Evolutionary conservation across 2,329 filamentous ascomycete species (phyloP).

Genomic region (Fusarium sp.): DNA sequence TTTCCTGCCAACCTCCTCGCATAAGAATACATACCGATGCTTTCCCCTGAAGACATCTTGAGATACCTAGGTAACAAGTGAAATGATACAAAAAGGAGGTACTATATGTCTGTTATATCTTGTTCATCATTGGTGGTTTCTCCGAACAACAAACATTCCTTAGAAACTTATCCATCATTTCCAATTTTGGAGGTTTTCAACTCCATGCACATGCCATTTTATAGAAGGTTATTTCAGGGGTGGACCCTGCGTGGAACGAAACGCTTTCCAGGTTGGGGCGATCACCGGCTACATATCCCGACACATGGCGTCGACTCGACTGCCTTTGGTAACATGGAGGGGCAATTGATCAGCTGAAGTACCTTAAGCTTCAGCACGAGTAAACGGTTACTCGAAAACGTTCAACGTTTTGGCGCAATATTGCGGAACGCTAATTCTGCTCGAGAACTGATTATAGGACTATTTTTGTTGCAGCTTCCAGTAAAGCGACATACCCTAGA

Average conservation of each 20-base stretch:
- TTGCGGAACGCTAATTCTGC: conserved; percentile 6
- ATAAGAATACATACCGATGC: conserved; percentile 27
- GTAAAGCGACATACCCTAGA: too few relatives aligned
- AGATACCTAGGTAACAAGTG: too few relatives aligned
- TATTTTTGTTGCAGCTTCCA: too few relatives aligned
- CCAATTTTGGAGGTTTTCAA: conserved; percentile 11
- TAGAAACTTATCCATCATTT: not conserved
- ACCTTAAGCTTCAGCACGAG: conserved; percentile 1
- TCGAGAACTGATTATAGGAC: too few relatives aligned
- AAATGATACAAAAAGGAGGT: too few relatives aligned
- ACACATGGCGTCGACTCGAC: conserved; percentile 26
- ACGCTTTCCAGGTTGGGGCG: conserved; percentile 6
- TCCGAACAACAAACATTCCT: conserved; percentile 20
- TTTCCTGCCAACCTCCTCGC: conserved; percentile 30
- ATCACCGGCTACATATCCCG: conserved; percentile 36
- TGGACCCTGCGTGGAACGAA: conserved; percentile 32
- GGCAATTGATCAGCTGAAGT: not conserved
- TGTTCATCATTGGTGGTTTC: too few relatives aligned
- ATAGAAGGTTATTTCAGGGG: conserved; percentile 29
- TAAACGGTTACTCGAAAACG: conserved; percentile 6
- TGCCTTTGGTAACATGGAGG: conserved; percentile 18
- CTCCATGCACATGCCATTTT: conserved; percentile 28
- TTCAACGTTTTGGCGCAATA: conserved; percentile 21
- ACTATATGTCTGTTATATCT: too few relatives aligned
- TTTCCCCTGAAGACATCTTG: conserved; percentile 15